Base-by-base conservation (phyloP, 2,329 filamentous ascomycete species). In the Penicillium occitanis region DNA sequence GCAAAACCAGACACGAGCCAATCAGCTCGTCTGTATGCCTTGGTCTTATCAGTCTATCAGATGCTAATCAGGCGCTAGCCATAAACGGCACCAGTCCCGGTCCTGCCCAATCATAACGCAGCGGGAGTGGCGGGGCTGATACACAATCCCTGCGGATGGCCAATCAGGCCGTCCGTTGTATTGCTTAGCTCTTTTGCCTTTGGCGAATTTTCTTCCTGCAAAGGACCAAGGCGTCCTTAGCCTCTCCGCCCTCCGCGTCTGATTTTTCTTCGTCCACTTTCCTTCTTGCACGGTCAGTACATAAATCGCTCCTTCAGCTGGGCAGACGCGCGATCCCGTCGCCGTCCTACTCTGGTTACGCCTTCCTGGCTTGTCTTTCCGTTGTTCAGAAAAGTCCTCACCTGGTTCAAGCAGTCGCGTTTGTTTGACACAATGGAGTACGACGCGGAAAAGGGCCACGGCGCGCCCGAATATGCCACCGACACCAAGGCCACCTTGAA, bases 381-480 rank as follows among this genome's bases (percentile, higher is more conserved):
- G 17, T 57, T 55, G 51, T 33, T 30, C 33, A 53, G 51, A 35
- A 35, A 33, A 19, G 22, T 22, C 13, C 57, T 33, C 25, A 25
- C 25, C 25, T 3, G 25, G 2, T 11, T 8, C n/a, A 28, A 35
- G 19, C 22, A 44, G 40, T 60, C 37, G 22, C 10, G 19, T 25
- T 30, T 28, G 19, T 33, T 46, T 14, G 37, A 60, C 33, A n/a
- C 25, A 46, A 63, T 63, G 61, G 61, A 63, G 50, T 63, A 63
- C 64, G 64, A 66, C 44, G 50, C 64, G 1, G 64, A 66, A 44
- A 66, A 66, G 33, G 64, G 59, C 22, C 63, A 51, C 13, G 55
- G 63, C 44, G 42, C 58, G 53, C 30, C 63, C 10, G 37, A 55
- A 6, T 58, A 42, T 30, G 30, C 40, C 30, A 28, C 28, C 28